phyloP scores from a whole-genome alignment of 192 early-diverging fungal genomes.

The Thamnidium elegans region DNA sequence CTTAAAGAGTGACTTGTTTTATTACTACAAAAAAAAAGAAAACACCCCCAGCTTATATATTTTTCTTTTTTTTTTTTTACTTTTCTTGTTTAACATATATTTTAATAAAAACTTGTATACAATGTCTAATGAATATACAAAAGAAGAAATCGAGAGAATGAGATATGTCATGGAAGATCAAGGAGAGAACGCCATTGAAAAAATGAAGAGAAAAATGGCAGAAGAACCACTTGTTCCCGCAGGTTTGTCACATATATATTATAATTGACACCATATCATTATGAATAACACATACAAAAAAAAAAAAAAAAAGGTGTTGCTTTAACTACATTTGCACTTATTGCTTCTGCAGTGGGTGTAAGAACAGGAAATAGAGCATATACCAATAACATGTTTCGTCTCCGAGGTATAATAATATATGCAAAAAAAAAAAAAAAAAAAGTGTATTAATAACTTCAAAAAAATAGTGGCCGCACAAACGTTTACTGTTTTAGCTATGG shows the following conservation, averaged over 20 bases:
- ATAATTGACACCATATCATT: not conserved
- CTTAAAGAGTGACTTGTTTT: not conserved
- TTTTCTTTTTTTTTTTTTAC: slow-evolving; percentile 3
- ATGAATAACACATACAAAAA: not conserved
- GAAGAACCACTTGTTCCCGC: slow-evolving; percentile 41
- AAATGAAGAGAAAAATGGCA: slow-evolving; percentile 33
- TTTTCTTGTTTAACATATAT: not conserved
- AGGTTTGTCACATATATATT: slow-evolving; percentile 20
- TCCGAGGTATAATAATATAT: slow-evolving; percentile 25
- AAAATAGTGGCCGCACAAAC: slow-evolving; percentile 29
- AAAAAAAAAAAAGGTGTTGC: slow-evolving; percentile 39
- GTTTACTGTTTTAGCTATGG: slow-evolving; percentile 27
- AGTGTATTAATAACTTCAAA: not conserved
- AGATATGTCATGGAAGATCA: slow-evolving; percentile 16
- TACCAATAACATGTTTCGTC: slow-evolving; percentile 39
- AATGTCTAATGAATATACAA: slow-evolving; percentile 15
- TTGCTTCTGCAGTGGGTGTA: slow-evolving; percentile 38
- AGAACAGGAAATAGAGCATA: slow-evolving; percentile 31
- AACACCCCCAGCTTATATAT: not conserved
- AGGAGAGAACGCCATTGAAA: slow-evolving; percentile 27
- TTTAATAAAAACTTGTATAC: not conserved
- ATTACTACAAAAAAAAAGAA: not conserved
- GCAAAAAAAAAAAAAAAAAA: not conserved
- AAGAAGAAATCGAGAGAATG: slow-evolving; percentile 32
- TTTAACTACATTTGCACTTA: slow-evolving; percentile 39